Percentiles rank a stretch among this genome's conserved stretches.
Evolutionary conservation across 257 asterid genomes (phyloP).

Genomic region (Knoxia roxburghii): DNA sequence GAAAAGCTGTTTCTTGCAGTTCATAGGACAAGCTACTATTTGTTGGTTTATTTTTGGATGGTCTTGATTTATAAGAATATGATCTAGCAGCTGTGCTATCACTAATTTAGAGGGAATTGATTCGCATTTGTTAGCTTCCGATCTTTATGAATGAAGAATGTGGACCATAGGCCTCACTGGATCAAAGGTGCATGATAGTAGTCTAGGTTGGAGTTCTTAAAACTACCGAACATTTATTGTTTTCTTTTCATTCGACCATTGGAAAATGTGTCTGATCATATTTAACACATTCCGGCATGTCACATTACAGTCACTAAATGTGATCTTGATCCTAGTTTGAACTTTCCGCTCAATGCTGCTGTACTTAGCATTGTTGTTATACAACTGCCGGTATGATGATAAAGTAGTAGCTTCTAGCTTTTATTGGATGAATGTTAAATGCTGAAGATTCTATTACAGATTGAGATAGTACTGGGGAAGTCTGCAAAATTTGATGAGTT

Average conservation of each 20-base stretch:
- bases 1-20: not conserved
- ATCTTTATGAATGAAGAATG: not conserved
- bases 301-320: not conserved
- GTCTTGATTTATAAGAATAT: not conserved
- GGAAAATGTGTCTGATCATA: not conserved
- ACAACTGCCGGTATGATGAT: not conserved
- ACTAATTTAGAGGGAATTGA: not conserved
- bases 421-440: not conserved
- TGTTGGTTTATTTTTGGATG: not conserved
- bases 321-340: not conserved
- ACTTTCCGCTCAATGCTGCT: not conserved
- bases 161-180: not conserved
- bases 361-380: not conserved
- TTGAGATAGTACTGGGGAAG: slow-evolving; percentile 65
- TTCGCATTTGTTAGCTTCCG: not conserved
- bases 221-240: not conserved
- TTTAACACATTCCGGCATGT: not conserved
- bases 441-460: slow-evolving; percentile 31
- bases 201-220: not conserved
- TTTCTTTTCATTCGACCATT: not conserved
- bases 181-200: not conserved
- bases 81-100: not conserved
- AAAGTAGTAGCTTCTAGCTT: not conserved
- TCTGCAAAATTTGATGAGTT: slow-evolving; percentile 64
- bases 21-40: not conserved